Evolutionary conservation across 257 asterid species (phyloP), one percentile per base, ranked within the genome.

Genomic region (Haberlea rhodopensis): DNA sequence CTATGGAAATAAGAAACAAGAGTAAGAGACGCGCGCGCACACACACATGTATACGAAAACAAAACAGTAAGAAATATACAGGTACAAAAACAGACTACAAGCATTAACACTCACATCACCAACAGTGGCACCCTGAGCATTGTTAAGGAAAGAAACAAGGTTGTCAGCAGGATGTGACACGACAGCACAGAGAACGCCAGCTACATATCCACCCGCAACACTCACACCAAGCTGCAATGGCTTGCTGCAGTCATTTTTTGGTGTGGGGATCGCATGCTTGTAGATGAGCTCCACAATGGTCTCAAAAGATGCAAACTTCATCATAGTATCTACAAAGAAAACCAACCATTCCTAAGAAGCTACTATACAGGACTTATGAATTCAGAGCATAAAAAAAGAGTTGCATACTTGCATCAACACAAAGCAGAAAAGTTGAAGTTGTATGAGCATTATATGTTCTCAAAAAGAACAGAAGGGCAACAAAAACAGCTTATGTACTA

Each of bases 91-190:
- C 28, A 45, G 56, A 28, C 15, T 26, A 43, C 60, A 65, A 55
- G 26, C 70, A 57, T 43, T 5, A 29, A 51, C 28, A 71, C 96
- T 79, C 69, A 89, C 96, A 78, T 89, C 95, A 40, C 95, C 92
- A 80, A 82, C 90, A 32, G 92, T 86, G 19, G 96, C 95, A 66
- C 92, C 96, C 92, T 89, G 82, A 59, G 96, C 92, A 69, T 84
- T 89, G 84, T 89, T 86, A 72, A 89, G 96, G 85, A 86, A 89
- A 27, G 96, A 89, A 75, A 89, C 96, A 7, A 89, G 92, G 79
- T 89, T 89, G 69, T 89, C 96, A 51, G 95, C 96, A 27, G 96
- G 96, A 78, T 89, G 96, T 13, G 95, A 89, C 51, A 89, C 95
- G 25, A 89, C 26, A 56, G 96, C 96, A 77, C 96, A 89, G 51